Evolutionary conservation across 202 grass and related monocot genomes (phyloP).

Genomic region (Setaria viridis): DNA sequence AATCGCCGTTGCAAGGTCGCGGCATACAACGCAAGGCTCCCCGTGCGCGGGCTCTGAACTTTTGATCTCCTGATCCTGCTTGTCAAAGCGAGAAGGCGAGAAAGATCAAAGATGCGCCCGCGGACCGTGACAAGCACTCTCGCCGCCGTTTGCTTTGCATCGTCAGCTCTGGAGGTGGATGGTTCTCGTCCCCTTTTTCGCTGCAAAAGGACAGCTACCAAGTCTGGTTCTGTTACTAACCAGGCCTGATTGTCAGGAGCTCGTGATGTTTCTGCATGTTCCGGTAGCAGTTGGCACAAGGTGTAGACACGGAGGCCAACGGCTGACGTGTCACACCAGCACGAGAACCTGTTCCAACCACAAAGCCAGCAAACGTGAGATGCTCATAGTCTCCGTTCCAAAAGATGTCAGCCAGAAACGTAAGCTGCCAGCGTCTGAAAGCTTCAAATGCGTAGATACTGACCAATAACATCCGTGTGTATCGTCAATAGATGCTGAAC

Average conservation of each 20-base stretch:
- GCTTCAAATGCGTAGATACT: neutral
- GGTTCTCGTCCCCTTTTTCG: neutral
- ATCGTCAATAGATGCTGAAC: too few species aligned
- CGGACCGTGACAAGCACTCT: slow-evolving; percentile 19
- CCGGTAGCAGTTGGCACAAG: neutral
- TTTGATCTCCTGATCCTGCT: neutral
- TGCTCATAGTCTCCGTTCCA: neutral
- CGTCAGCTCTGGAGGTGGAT: neutral
- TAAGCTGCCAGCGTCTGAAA: neutral
- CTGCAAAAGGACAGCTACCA: neutral
- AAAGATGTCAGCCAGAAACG: neutral
- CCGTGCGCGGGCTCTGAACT: neutral
- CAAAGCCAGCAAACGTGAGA: neutral
- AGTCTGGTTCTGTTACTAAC: neutral
- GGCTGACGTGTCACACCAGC: neutral
- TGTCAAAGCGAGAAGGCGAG: neutral
- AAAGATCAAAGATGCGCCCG: neutral
- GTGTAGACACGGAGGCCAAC: neutral
- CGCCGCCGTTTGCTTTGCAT: neutral
- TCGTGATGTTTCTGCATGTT: neutral
- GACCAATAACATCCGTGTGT: too few species aligned
- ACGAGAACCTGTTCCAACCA: slow-evolving; percentile 12
- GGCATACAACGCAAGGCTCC: neutral
- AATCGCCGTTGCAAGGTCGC: neutral
- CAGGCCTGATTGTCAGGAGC: neutral